A percentile compares a stretch with the other conserved stretches of the same genome.
Conservation (phyloP, 805 yeast genomes). For the Teunomyces barrocoloradensis region DNA sequence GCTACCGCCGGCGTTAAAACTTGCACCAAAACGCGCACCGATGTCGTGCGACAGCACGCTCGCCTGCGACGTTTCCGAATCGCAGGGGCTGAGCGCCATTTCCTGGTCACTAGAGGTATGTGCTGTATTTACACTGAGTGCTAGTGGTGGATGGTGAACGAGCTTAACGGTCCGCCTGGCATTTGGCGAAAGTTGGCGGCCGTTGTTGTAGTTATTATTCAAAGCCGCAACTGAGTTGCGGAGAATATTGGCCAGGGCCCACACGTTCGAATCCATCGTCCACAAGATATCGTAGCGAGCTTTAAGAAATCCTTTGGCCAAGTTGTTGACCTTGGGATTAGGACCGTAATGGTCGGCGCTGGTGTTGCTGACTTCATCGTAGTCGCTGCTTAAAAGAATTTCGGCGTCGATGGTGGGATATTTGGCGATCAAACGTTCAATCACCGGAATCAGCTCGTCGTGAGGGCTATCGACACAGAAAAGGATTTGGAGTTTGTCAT, state of each 20-base stretch:
- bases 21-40: not conserved
- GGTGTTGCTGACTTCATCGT: conserved; percentile 8
- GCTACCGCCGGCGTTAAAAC: not conserved
- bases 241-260: conserved; percentile 67
- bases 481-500: conserved; percentile 57
- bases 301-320: conserved; percentile 70
- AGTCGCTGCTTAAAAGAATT: conserved; percentile 42
- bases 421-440: conserved; percentile 44
- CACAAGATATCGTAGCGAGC: conserved; percentile 76
- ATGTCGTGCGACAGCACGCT: not conserved
- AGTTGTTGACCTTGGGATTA: conserved; percentile 84
- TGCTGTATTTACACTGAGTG: conserved; percentile 37
- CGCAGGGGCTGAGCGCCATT: conserved; percentile 17
- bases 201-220: conserved; percentile 52
- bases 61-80: conserved; percentile 3
- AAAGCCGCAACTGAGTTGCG: conserved; percentile 58
- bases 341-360: conserved; percentile 66
- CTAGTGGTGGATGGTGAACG: conserved; percentile 82
- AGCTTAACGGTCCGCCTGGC: conserved; percentile 49
- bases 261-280: conserved; percentile 84
- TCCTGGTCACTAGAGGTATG: conserved; percentile 21
- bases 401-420: conserved; percentile 59
- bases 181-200: conserved; percentile 25
- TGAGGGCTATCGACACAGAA: conserved; percentile 66
- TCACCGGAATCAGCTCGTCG: conserved; percentile 67